Evolutionary conservation across 768 basidiomycete genomes (phyloP), one percentile per base, ranked within the genome.

Genomic region (Hysterangium stoloniferum): DNA sequence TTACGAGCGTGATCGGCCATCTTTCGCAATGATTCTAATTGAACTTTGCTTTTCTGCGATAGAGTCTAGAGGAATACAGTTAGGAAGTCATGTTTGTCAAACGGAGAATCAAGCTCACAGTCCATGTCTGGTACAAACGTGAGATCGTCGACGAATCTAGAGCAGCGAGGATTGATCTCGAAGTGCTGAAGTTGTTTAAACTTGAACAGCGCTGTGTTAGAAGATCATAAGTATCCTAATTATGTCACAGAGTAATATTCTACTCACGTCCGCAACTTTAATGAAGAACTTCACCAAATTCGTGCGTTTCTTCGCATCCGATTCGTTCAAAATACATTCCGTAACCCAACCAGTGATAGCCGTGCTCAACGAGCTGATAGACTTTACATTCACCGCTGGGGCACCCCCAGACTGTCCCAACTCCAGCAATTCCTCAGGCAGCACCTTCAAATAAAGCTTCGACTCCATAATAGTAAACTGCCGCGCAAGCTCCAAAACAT

Each of bases 401-500:
- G 74, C 73, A 32, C 72, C 74, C 54, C 80, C 79, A 54, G 84
- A 80, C 61, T 87, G 82, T 3, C 86, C 87, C 9, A 80, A 80
- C 66, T 90, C 86, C 54, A 99, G 65, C 40, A 99, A 74, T 64
- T 98, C 96, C 57, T 92, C 88, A 0, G 94, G 80, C 49, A 77
- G 79, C 56, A 98, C 91, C 46, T 80, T 78, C 56, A 86, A 83
- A 63, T 93, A 98, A 38, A 96, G 66, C 52, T 79, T 79, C 57
- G 82, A 86, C 64, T 99, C 96, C 84, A 94, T 87, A 57, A 94
- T 78, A 15, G 95, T 96, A 58, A 98, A 63, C 67, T 99, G 96
- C 43, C 96, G 77, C 6, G 92, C 92, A 37, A 98, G 73, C 65
- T 99, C 96, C 56, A 94, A 68, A 28, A 86, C 71, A 61, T 98